These are phyloP conservation scores for Spirogloea muscicola DNA, from an alignment of 139 green algal genomes.

Conservation along the genomic window DNA sequence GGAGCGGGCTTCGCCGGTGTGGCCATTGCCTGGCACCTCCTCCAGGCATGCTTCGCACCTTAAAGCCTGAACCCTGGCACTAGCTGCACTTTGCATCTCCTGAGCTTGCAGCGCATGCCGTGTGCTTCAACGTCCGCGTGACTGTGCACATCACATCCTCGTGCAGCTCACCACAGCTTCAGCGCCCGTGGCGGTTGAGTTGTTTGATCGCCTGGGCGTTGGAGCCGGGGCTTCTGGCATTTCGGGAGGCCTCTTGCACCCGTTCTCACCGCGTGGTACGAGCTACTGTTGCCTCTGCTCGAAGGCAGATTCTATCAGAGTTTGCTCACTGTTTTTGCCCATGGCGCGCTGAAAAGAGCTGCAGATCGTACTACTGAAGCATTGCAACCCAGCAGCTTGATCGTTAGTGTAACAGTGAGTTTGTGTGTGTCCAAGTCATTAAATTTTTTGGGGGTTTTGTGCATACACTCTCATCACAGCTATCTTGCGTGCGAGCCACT, in stretches of 20 bases:
- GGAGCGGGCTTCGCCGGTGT: constrained; percentile 30
- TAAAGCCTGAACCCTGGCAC: not conserved
- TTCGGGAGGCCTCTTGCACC: constrained; percentile 85
- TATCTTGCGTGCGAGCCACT: too few species aligned
- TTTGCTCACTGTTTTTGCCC: not conserved
- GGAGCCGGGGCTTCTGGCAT: constrained; percentile 76
- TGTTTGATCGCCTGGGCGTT: constrained; percentile 77
- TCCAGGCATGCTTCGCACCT: constrained; percentile 1
- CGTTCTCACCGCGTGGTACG: constrained; percentile 60
- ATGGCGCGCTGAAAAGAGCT: not conserved
- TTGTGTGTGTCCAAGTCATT: not conserved
- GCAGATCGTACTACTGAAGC: not conserved
- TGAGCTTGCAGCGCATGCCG: too few species aligned
- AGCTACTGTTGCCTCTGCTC: not conserved
- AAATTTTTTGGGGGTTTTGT: not conserved
- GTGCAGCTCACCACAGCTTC: not conserved
- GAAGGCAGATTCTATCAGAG: not conserved
- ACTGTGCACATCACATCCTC: not conserved
- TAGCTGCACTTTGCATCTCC: not conserved
- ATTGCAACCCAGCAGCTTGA: not conserved
- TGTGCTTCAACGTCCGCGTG: too few species aligned
- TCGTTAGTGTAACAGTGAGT: not conserved
- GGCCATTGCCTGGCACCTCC: constrained; percentile 25
- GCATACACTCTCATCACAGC: too few species aligned
- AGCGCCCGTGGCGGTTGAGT: constrained; percentile 54